These are phyloP conservation scores for Penicillium paradoxum DNA, from an alignment of 495 filamentous ascomycete genomes.

Conservation along the genomic window DNA sequence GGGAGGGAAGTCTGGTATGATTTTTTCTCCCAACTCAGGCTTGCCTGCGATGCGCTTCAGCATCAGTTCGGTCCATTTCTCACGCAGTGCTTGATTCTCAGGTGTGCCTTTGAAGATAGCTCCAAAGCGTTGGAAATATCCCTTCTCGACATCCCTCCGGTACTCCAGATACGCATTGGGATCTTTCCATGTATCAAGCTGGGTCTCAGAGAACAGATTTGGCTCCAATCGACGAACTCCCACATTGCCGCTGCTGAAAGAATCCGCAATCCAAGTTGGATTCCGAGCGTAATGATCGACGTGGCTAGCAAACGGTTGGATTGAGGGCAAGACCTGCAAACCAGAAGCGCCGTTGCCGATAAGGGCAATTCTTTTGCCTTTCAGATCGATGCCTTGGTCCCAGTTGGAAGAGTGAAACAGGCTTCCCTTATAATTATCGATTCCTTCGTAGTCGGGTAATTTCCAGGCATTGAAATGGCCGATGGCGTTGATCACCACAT, in stretches of 20 bases:
- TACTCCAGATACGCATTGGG: slow-evolving; percentile 46
- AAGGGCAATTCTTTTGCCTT: slow-evolving; percentile 54
- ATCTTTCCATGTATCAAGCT: slow-evolving; percentile 44
- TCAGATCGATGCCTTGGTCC: slow-evolving; percentile 44
- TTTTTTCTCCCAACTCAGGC: slow-evolving; percentile 48
- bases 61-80: slow-evolving; percentile 51
- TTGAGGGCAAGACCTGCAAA: slow-evolving; percentile 49
- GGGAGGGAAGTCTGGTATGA: slow-evolving; percentile 61
- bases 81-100: slow-evolving; percentile 43
- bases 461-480: slow-evolving; percentile 53
- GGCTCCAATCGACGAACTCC: slow-evolving; percentile 40
- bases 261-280: slow-evolving; percentile 64
- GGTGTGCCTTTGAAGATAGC: slow-evolving; percentile 51
- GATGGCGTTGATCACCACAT: slow-evolving; percentile 58
- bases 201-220: slow-evolving; percentile 47
- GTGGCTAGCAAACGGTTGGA: slow-evolving; percentile 54
- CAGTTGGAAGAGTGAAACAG: slow-evolving; percentile 54
- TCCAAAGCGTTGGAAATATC: slow-evolving; percentile 53
- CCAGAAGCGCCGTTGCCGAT: slow-evolving; percentile 59
- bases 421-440: slow-evolving; percentile 42
- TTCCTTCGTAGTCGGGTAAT: slow-evolving; percentile 48
- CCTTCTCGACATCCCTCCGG: slow-evolving; percentile 48
- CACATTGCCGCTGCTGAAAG: slow-evolving; percentile 34
- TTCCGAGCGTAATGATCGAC: slow-evolving; percentile 63
- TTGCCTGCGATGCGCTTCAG: slow-evolving; percentile 46